Evolutionary conservation across 257 asterid species (phyloP), one percentile per base, ranked within the genome.

Genomic region (Verbascum thapsus): DNA sequence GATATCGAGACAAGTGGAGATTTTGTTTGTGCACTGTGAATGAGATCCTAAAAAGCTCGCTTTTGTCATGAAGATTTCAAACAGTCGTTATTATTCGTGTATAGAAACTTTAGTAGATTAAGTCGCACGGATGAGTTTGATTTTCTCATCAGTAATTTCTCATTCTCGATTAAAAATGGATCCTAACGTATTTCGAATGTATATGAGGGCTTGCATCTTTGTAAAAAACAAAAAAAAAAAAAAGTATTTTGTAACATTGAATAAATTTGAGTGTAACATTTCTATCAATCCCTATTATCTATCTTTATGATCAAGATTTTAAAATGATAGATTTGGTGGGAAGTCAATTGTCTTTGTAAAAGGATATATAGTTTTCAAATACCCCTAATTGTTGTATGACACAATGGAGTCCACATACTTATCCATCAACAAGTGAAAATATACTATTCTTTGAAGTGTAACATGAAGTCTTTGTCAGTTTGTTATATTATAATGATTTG

Each of bases 1-100:
- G 95, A 88, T 16, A 63, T 68, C 2, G 95, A 83, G 53, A 69
- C 90, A 3, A 86, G 96, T 69, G 95, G 88, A 19, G 98, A 91
- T 32, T 91, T 84, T 71, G 92, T 91, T 3, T 83, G 90, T 69
- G 86, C 85, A 44, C 40, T 88, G 16, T 88, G 70, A 69, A 20
- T 17, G 38, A 23, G n/a, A 34, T 11, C 15, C 32, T 52, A 5
- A 26, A 44, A 55, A 32, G 34, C 40, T 54, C 34, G 1, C 19
- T 20, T 22, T 1, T 45, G 37, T n/a, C n/a, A n/a, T n/a, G 15
- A 65, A 61, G 17, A 48, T 50, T 37, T 35, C 3, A 0, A 15
- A 43, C 34, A 30, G 40, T 26, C 32, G 5, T 26, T 26, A 26
- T 26, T 5, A 26, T 26, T 5, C 32, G 5, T 26, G 32, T 26